Evolutionary conservation across 1,284 basidiomycete species (phyloP).

Genomic region (Sanghuangporus sanghuang): DNA sequence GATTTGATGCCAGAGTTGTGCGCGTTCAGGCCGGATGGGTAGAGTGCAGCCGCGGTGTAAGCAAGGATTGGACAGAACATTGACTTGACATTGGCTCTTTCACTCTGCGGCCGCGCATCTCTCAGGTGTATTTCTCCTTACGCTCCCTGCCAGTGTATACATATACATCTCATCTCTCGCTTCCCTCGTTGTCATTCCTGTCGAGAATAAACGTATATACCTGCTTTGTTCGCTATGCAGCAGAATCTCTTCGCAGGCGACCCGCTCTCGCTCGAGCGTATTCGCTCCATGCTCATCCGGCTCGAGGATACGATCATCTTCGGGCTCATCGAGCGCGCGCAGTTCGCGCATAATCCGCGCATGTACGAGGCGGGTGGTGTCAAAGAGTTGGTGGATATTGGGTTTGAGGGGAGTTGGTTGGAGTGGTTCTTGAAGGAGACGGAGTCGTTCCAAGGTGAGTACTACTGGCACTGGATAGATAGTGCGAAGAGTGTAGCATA

Average conservation of each 20-base stretch:
- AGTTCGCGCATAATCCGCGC: slow-evolving; percentile 91
- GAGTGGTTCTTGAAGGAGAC: slow-evolving; percentile 97
- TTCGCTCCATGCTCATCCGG: slow-evolving; percentile 81
- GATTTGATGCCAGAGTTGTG: too few species aligned
- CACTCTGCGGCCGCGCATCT: too few species aligned
- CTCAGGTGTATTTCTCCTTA: neutral
- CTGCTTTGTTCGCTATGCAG: slow-evolving; percentile 39
- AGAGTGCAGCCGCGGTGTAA: too few species aligned
- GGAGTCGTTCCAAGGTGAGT: slow-evolving; percentile 90
- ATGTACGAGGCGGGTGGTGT: slow-evolving; percentile 86
- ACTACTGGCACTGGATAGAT: too few species aligned
- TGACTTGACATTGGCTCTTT: too few species aligned
- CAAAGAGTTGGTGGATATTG: slow-evolving; percentile 63
- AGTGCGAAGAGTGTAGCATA: neutral
- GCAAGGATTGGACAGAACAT: too few species aligned
- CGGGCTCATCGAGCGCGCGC: slow-evolving; percentile 91
- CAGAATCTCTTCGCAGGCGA: slow-evolving; percentile 72
- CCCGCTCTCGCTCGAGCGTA: slow-evolving; percentile 80
- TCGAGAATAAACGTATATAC: neutral
- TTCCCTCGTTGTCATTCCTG: neutral
- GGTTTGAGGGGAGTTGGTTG: slow-evolving; percentile 85
- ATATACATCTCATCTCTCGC: neutral
- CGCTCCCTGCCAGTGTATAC: neutral
- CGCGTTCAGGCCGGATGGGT: too few species aligned
- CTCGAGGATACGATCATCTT: slow-evolving; percentile 99